Evolutionary conservation across 1,139 yeast genomes (phyloP).

Genomic region (Blastobotrys ciferrii): DNA sequence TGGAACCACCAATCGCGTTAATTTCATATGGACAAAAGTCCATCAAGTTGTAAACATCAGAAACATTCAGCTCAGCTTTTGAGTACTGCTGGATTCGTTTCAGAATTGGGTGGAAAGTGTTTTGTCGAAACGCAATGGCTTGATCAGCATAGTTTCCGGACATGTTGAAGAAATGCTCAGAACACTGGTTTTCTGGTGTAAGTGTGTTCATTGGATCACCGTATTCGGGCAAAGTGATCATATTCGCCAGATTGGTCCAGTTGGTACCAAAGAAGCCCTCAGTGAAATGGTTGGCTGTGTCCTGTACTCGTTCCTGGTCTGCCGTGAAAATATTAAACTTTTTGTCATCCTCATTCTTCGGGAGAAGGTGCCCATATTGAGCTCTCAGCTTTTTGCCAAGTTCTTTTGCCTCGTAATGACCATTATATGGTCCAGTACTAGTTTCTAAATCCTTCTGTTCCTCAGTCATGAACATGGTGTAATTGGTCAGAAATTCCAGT

Average conservation of each 20-base stretch:
- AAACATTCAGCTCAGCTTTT: slow-evolving; percentile 43
- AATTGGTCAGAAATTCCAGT: slow-evolving; percentile 19
- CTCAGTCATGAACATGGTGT: slow-evolving; percentile 15
- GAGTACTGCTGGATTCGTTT: slow-evolving; percentile 30
- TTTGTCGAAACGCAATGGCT: not conserved
- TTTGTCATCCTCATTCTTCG: not conserved
- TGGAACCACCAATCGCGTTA: slow-evolving; percentile 47
- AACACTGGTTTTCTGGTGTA: slow-evolving; percentile 34
- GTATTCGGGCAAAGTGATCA: not conserved
- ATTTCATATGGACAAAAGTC: slow-evolving; percentile 54
- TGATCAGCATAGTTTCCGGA: not conserved
- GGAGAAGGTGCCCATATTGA: slow-evolving; percentile 17
- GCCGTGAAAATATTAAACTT: slow-evolving; percentile 1
- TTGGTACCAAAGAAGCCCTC: slow-evolving; percentile 12
- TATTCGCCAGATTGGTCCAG: not conserved
- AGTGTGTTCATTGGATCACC: slow-evolving; percentile 42
- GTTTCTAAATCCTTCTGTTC: slow-evolving; percentile 19
- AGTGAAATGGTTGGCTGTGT: slow-evolving; percentile 18
- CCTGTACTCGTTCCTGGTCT: slow-evolving; percentile 15
- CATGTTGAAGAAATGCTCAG: slow-evolving; percentile 6
- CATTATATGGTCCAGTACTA: slow-evolving; percentile 22
- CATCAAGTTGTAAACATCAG: slow-evolving; percentile 45
- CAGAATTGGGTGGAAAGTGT: not conserved
- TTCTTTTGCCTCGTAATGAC: slow-evolving; percentile 15
- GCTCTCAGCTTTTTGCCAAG: slow-evolving; percentile 14